Evolutionary conservation across 2,329 filamentous ascomycete species (phyloP), one percentile per base, ranked within the genome.

Genomic region (Colletotrichum filicis): DNA sequence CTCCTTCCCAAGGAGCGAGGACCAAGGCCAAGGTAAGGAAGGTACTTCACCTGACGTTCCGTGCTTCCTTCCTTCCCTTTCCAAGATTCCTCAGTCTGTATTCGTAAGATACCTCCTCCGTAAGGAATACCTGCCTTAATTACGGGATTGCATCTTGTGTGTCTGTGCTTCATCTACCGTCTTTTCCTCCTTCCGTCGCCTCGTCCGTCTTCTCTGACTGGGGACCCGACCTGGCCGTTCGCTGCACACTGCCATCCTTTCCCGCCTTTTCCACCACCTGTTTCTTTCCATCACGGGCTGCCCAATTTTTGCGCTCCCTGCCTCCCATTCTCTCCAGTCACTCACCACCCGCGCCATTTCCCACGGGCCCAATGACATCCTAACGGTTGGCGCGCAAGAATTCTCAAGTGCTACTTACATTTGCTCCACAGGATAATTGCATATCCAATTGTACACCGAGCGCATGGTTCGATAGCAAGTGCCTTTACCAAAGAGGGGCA

Each of bases 231-330:
- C 30, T 49, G 53, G 30, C 70, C 66, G 58, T 52, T 16, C 42
- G 19, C 42, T 49, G 42, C 42, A 42, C 42, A 46, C 70, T 55
- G 32, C 64, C 55, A 73, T 69, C 24, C 58, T 49, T 71, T 71
- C 64, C 64, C 65, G 37, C 52, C 53, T 64, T 69, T 73, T 37
- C 66, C 66, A 60, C 59, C 28, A 42, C 59, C 55, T 3, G 42
- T 68, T 53, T 49, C 66, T 52, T 49, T 70, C 52, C 49, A 70
- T 70, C 70, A 46, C 70, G 37, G 69, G 26, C 57, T 62, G 19
- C 11, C 28, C 42, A 30, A 24, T 16, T 22, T 60, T 55, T 56
- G 19, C 42, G 42, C 42, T 37, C 26, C 53, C 24, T 19, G 53
- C 19, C 26, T 58, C 24, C 35, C 24, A 32, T 37, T 7, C 37